These are phyloP conservation scores for Oryza australiensis DNA, from an alignment of 176 grass and related monocot genomes.

Conservation along the genomic window DNA sequence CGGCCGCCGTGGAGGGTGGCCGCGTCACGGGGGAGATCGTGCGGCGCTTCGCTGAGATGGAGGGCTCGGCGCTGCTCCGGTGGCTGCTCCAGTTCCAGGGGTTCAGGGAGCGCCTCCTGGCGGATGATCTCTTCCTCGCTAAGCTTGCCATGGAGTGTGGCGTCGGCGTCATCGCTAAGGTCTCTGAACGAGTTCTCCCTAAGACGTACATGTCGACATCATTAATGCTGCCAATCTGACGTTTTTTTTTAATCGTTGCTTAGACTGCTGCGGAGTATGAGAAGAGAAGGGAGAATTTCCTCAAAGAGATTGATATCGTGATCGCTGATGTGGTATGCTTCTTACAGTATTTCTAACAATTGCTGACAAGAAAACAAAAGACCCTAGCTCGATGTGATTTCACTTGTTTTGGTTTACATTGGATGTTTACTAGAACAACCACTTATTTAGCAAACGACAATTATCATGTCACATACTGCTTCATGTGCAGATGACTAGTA, in stretches of 20 bases:
- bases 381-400: background rate
- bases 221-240: background rate
- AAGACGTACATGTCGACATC: background rate
- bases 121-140: conserved; percentile 89
- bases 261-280: conserved; percentile 75
- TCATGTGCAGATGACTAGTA: background rate
- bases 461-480: background rate
- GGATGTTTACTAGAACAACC: background rate
- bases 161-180: conserved; percentile 84
- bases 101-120: conserved; percentile 80
- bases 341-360: background rate
- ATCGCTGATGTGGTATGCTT: conserved; percentile 85
- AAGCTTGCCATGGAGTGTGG: conserved; percentile 84
- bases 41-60: conserved; percentile 62
- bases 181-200: background rate
- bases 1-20: conserved; percentile 61
- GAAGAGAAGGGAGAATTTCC: conserved; percentile 76
- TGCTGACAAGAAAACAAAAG: no score
- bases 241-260: background rate
- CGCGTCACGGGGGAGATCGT: conserved; percentile 70
- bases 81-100: conserved; percentile 82
- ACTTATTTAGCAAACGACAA: background rate
- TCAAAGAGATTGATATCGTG: conserved; percentile 88
- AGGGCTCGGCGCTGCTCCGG: conserved; percentile 47
- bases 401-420: background rate